phyloP scores from a whole-genome alignment of 257 asterid genomes.

The Gynochthodes officinalis region DNA sequence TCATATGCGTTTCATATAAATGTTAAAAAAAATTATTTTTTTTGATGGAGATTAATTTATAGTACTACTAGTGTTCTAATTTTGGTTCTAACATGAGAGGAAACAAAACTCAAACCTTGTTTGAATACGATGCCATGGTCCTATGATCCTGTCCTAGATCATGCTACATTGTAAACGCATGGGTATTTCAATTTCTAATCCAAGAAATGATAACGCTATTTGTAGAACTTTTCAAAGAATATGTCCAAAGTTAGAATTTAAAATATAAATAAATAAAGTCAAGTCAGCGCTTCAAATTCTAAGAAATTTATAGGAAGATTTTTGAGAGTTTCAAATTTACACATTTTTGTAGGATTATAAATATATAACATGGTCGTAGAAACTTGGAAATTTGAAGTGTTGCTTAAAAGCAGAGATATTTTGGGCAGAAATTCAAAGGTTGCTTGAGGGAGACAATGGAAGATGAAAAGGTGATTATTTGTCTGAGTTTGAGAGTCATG shows the following conservation, averaged over 20 bases:
- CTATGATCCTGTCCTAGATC: no score
- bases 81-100: no score
- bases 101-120: no score
- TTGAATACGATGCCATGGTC: no score
- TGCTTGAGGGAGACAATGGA: not conserved
- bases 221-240: not conserved
- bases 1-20: not conserved
- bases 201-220: not conserved
- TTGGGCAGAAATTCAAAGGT: not conserved
- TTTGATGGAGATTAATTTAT: no score
- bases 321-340: not conserved
- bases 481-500: not conserved
- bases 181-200: no score
- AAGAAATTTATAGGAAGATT: not conserved
- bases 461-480: not conserved
- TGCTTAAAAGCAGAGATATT: no score
- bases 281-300: not conserved
- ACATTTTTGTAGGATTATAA: not conserved
- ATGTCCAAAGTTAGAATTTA: not conserved
- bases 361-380: no score
- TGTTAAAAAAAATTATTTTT: no score
- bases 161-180: no score
- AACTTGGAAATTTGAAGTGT: not conserved
- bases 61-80: not conserved
- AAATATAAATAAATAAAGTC: no score